phyloP scores from a whole-genome alignment of 2,329 filamentous ascomycete genomes.

The Penicillium sp. region DNA sequence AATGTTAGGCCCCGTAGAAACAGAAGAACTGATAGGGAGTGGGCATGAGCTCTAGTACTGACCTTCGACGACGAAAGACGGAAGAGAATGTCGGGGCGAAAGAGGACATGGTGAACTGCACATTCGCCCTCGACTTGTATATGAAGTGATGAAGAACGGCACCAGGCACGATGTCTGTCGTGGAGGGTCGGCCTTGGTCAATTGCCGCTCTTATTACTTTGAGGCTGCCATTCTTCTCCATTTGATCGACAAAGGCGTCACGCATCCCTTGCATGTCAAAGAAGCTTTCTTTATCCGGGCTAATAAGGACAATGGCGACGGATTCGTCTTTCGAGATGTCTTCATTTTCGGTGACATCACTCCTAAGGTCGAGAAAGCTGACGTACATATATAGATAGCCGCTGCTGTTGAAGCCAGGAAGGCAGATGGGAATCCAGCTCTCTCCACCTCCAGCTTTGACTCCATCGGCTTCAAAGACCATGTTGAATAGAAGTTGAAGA shows the following conservation, averaged over 20 bases:
- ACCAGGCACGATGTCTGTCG: slow-evolving; percentile 75
- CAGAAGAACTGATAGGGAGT: not conserved
- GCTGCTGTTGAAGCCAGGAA: slow-evolving; percentile 95
- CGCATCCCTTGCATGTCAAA: slow-evolving; percentile 79
- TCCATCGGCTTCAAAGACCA: slow-evolving; percentile 94
- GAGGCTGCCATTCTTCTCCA: slow-evolving; percentile 75
- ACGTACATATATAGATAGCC: slow-evolving; percentile 99
- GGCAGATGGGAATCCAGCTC: slow-evolving; percentile 94
- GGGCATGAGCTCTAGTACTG: slow-evolving; percentile 14
- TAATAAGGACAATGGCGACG: slow-evolving; percentile 90
- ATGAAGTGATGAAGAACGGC: slow-evolving; percentile 86
- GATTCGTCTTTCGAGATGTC: slow-evolving; percentile 61
- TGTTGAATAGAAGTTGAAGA: slow-evolving; percentile 95
- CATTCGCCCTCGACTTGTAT: slow-evolving; percentile 91
- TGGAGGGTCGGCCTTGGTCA: slow-evolving; percentile 67
- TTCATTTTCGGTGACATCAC: slow-evolving; percentile 46
- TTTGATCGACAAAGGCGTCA: slow-evolving; percentile 63
- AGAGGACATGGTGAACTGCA: slow-evolving; percentile 92
- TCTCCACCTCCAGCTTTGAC: slow-evolving; percentile 92
- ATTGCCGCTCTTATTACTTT: slow-evolving; percentile 72
- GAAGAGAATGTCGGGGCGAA: slow-evolving; percentile 68
- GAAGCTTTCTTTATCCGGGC: slow-evolving; percentile 89
- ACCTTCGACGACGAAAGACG: slow-evolving; percentile 64
- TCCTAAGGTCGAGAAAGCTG: slow-evolving; percentile 76
- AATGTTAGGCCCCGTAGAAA: slow-evolving; percentile 2